Evolutionary conservation across 805 yeast species (phyloP).

Genomic region (Millerago galiae): DNA sequence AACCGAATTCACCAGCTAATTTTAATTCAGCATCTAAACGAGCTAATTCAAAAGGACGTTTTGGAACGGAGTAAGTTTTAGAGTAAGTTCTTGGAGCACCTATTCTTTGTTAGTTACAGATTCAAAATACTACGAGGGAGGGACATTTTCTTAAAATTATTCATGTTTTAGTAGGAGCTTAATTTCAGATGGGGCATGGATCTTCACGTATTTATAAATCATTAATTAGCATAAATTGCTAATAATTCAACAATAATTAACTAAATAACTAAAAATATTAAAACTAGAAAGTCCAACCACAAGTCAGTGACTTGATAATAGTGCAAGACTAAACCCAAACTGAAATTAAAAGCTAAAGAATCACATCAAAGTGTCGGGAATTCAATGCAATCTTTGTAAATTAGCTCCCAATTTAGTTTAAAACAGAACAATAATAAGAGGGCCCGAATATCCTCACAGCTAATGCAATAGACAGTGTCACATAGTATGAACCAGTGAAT

Average conservation of each 20-base stretch:
- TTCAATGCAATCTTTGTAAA: slow-evolving; percentile 47
- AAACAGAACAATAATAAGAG: slow-evolving; percentile 33
- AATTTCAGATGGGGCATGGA: slow-evolving; percentile 4
- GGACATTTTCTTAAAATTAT: not conserved
- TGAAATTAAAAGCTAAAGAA: slow-evolving; percentile 8
- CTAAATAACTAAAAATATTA: not conserved
- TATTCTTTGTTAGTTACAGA: slow-evolving; percentile 25
- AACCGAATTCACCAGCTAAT: slow-evolving; percentile 99
- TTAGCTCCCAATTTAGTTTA: slow-evolving; percentile 6
- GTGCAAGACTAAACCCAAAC: slow-evolving; percentile 26
- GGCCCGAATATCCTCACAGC: slow-evolving; percentile 64
- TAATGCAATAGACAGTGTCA: not conserved
- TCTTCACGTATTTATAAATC: no score
- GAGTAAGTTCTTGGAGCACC: slow-evolving; percentile 99
- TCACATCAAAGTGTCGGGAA: slow-evolving; percentile 78
- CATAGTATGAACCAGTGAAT: no score
- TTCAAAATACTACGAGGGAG: slow-evolving; percentile 2
- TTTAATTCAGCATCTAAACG: slow-evolving; percentile 99
- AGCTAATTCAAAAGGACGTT: slow-evolving; percentile 98
- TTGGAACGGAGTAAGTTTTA: slow-evolving; percentile 99
- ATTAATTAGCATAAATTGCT: no score
- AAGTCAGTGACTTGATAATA: not conserved
- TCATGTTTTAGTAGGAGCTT: not conserved
- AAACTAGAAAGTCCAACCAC: not conserved
- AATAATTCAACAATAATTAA: no score